Conservation (phyloP, 805 yeast species). For the Starmerella sp. region DNA sequence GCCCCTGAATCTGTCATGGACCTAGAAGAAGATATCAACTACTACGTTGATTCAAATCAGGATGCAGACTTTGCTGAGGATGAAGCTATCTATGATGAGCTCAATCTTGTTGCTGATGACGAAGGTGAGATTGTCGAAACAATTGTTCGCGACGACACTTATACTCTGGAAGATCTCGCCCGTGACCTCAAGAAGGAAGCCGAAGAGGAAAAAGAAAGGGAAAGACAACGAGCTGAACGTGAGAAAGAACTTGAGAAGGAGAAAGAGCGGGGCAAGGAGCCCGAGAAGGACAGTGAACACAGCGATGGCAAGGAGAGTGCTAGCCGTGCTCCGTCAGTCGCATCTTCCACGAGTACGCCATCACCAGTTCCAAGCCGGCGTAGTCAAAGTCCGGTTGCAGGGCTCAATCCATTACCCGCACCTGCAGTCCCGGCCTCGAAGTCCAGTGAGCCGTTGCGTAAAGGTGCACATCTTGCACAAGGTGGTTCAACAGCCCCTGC, state of each 20-base stretch:
- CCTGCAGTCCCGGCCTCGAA: constrained; percentile 21
- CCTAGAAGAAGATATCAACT: constrained; percentile 78
- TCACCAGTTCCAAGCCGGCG: constrained; percentile 12
- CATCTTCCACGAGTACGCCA: constrained; percentile 14
- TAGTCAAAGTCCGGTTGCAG: constrained; percentile 15
- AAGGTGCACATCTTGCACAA: constrained; percentile 20
- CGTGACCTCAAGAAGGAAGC: constrained; percentile 28
- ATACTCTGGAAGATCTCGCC: constrained; percentile 30
- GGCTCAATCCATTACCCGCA: constrained; percentile 26
- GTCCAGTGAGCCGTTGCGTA: constrained; percentile 12
- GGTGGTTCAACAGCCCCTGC: constrained; percentile 20
- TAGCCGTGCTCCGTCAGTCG: neutral
- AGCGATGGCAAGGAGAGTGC: constrained; percentile 8
- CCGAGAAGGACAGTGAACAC: neutral
- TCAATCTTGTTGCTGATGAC: constrained; percentile 54
- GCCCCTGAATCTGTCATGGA: constrained; percentile 66
- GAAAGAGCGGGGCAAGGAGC: constrained; percentile 11
- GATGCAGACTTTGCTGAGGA: constrained; percentile 90
- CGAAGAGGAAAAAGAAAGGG: constrained; percentile 26
- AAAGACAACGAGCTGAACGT: constrained; percentile 17
- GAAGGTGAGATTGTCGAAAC: constrained; percentile 37
- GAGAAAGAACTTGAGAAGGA: constrained; percentile 21
- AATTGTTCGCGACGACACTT: constrained; percentile 26
- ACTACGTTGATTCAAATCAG: constrained; percentile 87
- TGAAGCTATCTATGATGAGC: constrained; percentile 80